Evolutionary conservation across 2,329 filamentous ascomycete species (phyloP).

Genomic region (Teratosphaeria viscida): DNA sequence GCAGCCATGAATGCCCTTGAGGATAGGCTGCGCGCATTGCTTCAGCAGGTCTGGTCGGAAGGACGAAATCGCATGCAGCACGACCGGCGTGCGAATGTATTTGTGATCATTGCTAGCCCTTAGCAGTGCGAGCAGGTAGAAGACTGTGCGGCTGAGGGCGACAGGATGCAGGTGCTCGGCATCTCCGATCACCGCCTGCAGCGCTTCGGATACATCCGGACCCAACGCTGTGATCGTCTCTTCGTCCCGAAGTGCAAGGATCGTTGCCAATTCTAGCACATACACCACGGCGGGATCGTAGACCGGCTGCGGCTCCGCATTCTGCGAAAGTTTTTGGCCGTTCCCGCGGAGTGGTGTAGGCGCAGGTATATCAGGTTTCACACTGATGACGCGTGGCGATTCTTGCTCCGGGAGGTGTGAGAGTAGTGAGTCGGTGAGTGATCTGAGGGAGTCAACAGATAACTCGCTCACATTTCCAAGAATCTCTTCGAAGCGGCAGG

Average conservation of each 20-base stretch:
- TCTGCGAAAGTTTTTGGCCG: slow-evolving; percentile 40
- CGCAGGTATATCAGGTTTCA: slow-evolving; percentile 73
- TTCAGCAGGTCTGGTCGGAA: slow-evolving; percentile 69
- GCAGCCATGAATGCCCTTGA: slow-evolving; percentile 70
- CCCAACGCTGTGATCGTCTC: slow-evolving; percentile 63
- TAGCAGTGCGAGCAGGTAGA: slow-evolving; percentile 74
- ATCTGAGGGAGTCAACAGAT: slow-evolving; percentile 47
- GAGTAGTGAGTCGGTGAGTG: slow-evolving; percentile 63
- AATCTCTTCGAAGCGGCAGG: slow-evolving; percentile 74
- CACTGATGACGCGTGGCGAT: slow-evolving; percentile 69
- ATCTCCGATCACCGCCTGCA: slow-evolving; percentile 76
- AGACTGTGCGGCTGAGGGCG: slow-evolving; percentile 72
- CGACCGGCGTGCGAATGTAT: slow-evolving; percentile 81
- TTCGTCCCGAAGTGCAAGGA: slow-evolving; percentile 65
- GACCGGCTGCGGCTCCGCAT: slow-evolving; percentile 43
- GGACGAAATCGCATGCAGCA: slow-evolving; percentile 83
- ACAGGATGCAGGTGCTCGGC: slow-evolving; percentile 68
- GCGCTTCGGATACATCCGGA: slow-evolving; percentile 64
- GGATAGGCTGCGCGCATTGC: slow-evolving; percentile 62
- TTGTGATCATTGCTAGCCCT: slow-evolving; percentile 81
- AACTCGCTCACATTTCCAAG: slow-evolving; percentile 70
- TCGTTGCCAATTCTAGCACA: slow-evolving; percentile 80
- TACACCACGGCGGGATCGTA: slow-evolving; percentile 87
- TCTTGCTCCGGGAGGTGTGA: slow-evolving; percentile 73
- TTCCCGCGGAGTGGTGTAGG: slow-evolving; percentile 48